A percentile compares a stretch with the other conserved stretches of the same genome.
Evolutionary conservation across 495 filamentous ascomycete genomes (phyloP).

Genomic region (Echria macrotheca): DNA sequence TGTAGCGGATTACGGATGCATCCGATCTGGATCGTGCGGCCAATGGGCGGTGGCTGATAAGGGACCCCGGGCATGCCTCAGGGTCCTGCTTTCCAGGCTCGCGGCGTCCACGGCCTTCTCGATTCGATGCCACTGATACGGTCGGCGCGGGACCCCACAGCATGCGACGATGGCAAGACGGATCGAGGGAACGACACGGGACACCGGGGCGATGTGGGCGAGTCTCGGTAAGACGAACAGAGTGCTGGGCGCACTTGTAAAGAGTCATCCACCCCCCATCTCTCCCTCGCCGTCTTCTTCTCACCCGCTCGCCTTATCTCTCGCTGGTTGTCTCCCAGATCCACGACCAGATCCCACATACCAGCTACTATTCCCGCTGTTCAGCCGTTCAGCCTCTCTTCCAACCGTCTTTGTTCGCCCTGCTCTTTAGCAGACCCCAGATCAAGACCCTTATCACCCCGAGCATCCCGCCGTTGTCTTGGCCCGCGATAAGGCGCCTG

Average conservation of each 20-base stretch:
- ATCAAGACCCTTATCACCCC: no score
- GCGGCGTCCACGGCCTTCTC: not conserved
- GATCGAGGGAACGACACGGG: not conserved
- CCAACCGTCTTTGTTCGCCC: no score
- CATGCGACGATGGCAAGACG: not conserved
- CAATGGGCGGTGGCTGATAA: constrained; percentile 12
- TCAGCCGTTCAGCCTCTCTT: no score
- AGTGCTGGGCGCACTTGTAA: no score
- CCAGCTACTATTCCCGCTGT: no score
- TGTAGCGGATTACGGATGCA: constrained; percentile 11
- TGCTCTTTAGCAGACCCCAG: no score
- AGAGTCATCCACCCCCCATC: no score
- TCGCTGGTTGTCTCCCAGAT: no score
- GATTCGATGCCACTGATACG: constrained; percentile 2
- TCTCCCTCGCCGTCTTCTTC: no score
- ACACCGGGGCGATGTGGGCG: not conserved
- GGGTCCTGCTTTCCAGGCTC: not conserved
- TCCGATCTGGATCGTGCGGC: constrained; percentile 8
- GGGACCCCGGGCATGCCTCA: constrained; percentile 1
- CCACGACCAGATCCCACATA: no score
- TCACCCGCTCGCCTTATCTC: no score
- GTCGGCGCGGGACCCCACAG: not conserved
- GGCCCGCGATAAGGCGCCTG: constrained; percentile 11
- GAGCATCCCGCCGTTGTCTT: constrained; percentile 6
- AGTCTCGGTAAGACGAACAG: no score